Base-by-base conservation (phyloP, 1,284 basidiomycete species). In the Filobasidium uniguttulatum region DNA sequence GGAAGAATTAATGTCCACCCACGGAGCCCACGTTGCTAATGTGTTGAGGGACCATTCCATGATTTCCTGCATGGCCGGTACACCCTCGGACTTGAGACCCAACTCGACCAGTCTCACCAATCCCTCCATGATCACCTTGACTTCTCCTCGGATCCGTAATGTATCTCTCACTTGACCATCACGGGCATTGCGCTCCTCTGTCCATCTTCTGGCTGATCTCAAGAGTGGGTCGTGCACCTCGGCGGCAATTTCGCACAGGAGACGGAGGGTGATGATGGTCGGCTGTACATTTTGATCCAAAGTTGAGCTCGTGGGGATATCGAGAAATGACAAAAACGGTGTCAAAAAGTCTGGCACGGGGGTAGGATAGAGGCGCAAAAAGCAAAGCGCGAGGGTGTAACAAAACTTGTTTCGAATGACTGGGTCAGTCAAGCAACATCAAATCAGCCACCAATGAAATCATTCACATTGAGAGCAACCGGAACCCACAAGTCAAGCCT, bases 1-100 rank as follows among this genome's bases (percentile, higher is more conserved):
- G 26, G 94, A 87, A 52, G 98, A 74, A 60, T 87, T 86, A 62
- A 99, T 91, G 64, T 99, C 96, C 60, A 98, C 85, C 94, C 94
- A 99, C 8, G 90, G 88, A 57, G 88, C 89, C 68, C 96, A 98
- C 36, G 90, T 87, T 9, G 82, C 85, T 62, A 94, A 85, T 2
- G 94, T 87, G 56, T 85, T 77, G 53, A 97, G 76, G 14, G 88
- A 85, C 77, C 84, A 82, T 60, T 91, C 86, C 0, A 89, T 83
- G 6, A 87, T 75, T 60, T 94, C 91, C 10, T 81, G 71, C 52
- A 81, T 79, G 33, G 77, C 59, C 8, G 46, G 74, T 19, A 81
- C 62, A 45, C 57, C 52, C 48, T 57, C 77, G 41, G 73, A 73
- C 50, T 80, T 81, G 38, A 81, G 74, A 25, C 78, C 79, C 58